These are phyloP conservation scores for Fusarium sp. DNA, from an alignment of 2,329 filamentous ascomycete species.

Conservation along the genomic window DNA sequence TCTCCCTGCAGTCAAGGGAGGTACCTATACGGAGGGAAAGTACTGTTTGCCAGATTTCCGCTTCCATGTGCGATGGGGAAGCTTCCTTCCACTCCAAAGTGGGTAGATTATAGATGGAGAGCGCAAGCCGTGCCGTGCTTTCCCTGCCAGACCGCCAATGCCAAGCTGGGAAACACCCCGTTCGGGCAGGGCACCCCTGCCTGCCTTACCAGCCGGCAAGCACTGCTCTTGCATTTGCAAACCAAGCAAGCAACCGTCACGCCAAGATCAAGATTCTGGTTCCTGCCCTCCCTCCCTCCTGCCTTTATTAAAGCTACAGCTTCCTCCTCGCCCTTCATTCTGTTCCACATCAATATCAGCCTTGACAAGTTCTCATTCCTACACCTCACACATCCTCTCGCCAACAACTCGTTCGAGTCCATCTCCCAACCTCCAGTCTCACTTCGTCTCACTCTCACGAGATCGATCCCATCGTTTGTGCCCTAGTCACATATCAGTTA, in stretches of 20 bases:
- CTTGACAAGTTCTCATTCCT: conserved; percentile 37
- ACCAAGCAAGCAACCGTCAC: conserved; percentile 34
- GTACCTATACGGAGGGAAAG: conserved; percentile 6
- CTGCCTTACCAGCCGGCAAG: conserved; percentile 26
- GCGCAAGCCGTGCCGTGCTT: conserved; percentile 28
- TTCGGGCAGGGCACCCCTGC: conserved; percentile 20
- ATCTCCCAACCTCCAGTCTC: conserved; percentile 22
- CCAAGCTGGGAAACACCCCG: conserved; percentile 22
- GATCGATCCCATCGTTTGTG: conserved; percentile 37
- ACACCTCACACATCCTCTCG: conserved; percentile 41
- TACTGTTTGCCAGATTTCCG: conserved; percentile 18
- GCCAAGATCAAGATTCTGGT: conserved; percentile 37
- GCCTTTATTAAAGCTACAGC: conserved; percentile 45
- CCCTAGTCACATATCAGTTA: conserved; percentile 37
- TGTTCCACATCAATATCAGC: conserved; percentile 36
- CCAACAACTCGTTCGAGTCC: conserved; percentile 28
- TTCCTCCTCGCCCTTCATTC: conserved; percentile 38
- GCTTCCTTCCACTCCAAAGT: conserved; percentile 16
- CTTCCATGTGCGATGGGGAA: conserved; percentile 28
- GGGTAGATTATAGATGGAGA: conserved; percentile 3
- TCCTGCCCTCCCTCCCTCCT: conserved; percentile 33
- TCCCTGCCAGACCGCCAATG: conserved; percentile 38
- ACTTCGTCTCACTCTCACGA: conserved; percentile 33
- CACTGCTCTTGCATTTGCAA: conserved; percentile 24
- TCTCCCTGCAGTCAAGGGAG: conserved; percentile 26